Evolutionary conservation across 1,284 basidiomycete species (phyloP), one percentile per base, ranked within the genome.

Genomic region (Ustilago xerochloae): DNA sequence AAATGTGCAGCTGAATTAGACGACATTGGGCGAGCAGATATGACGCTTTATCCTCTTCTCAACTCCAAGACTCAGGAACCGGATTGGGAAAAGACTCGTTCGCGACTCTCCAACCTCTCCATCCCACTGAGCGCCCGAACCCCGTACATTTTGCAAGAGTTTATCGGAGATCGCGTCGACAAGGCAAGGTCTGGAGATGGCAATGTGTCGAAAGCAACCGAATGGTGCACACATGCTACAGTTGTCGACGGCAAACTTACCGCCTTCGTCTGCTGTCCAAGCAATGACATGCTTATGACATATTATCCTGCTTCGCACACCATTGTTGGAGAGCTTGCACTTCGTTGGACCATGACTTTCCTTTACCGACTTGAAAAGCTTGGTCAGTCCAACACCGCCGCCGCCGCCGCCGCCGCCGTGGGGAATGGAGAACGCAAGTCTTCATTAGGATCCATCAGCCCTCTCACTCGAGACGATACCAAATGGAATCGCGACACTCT

Each of bases 251-350:
- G 85, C 29, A 64, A 80, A 35, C 70, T 86, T 57, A 83, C 81
- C n/a, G 85, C 86, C 5, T 86, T 87, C 69, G 85, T 86, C 20
- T 83, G 84, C 45, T 86, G 85, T 53, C 86, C 85, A 0, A 85
- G 84, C 35, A 86, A 85, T 75, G 85, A 86, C 73, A 86, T 87
- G 85, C 78, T 87, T 47, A 86, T 86, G 86, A 85, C 85, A 0
- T 87, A 87, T 66, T 82, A 84, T 52, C 79, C 85, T 53, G 80
- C 78, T 6, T 84, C 84, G 6, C 63, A 75, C 26, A 68, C 77
- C 8, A 53, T 64, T 10, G 80, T 85, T 29, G 85, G 85, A 26
- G 66, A 74, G 28, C 67, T 79, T 8, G 84, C 85, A 0, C 80
- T 85, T 56, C 52, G 72, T 35, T 86, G 85, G 85, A 86, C 86